Evolutionary conservation across 148 eudicot genomes (phyloP), one percentile per base, ranked within the genome.

Genomic region (Linanthus parryae): DNA sequence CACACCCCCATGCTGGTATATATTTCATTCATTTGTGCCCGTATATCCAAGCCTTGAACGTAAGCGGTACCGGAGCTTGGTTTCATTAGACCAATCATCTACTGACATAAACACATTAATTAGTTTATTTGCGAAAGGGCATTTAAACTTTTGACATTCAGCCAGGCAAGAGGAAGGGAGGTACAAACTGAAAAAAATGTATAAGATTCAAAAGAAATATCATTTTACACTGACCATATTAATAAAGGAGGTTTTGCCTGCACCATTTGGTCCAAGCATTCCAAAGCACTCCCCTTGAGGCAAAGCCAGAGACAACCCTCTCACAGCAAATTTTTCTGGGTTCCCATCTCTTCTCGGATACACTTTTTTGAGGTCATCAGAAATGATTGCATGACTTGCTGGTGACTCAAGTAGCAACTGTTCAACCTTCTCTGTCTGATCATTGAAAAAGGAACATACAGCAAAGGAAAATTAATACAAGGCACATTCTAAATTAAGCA

Each of bases 181-280:
- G 39, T 23, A 24, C 11, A 12, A 16, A 18, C 11, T 5, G 13
- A 5, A 31, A 31, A 31, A 31, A 31, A 31, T 5, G 35, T 31
- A 31, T 31, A 21, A 45, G 15, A 22, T 22, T 6, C 11, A 11
- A 31, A 31, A 31, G 11, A 11, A 31, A 5, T 31, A 39, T 22
- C 24, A 9, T 47, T 1, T 44, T 19, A 42, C 50, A 72, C 95
- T 69, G 24, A 89, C 97, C 97, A 85, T 90, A 69, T 75, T 85
- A 35, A 90, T 90, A 54, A 90, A 85, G 20, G 97, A 82, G 19
- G 97, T 90, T 71, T 90, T 90, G 12, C 97, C 97, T 2, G 97
- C 97, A 78, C 97, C 97, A 62, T 90, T 90, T 8, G 97, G 95
- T 41, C 97, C 97, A 56, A 90, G 97, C 95, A 90, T 90, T 39